phyloP scores from a whole-genome alignment of 2,329 filamentous ascomycete genomes.

The Zarea fungicola region DNA sequence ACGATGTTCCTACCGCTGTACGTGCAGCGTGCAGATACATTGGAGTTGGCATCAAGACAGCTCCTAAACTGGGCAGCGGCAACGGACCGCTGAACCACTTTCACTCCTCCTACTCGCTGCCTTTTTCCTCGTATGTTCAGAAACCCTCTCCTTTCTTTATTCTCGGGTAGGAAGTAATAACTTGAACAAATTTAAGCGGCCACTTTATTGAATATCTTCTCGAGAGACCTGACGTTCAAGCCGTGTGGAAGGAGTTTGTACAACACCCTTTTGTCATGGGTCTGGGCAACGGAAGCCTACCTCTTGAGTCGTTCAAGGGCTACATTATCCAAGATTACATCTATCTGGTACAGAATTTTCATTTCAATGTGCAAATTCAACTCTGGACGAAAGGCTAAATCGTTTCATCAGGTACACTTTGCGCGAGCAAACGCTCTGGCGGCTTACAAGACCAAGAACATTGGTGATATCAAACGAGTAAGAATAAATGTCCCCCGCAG shows the following conservation, averaged over 20 bases:
- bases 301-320: constrained; percentile 72
- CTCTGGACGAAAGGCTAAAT: neutral
- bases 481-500: too few relatives aligned
- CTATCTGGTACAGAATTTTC: constrained; percentile 56
- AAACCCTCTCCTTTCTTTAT: neutral
- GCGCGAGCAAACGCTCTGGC: constrained; percentile 79
- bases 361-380: neutral
- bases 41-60: constrained; percentile 63
- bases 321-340: constrained; percentile 93
- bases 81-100: constrained; percentile 75
- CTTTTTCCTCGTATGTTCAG: constrained; percentile 56
- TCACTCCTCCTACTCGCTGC: constrained; percentile 62
- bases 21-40: constrained; percentile 65
- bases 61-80: constrained; percentile 58
- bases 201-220: constrained; percentile 81
- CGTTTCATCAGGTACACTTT: constrained; percentile 71
- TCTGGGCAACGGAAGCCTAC: constrained; percentile 70
- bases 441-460: constrained; percentile 73
- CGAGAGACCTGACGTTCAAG: constrained; percentile 65
- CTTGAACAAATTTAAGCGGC: constrained; percentile 43
- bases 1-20: constrained; percentile 55
- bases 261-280: constrained; percentile 77
- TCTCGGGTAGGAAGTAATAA: neutral
- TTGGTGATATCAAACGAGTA: constrained; percentile 68
- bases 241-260: constrained; percentile 69